Conservation (phyloP, 495 filamentous ascomycete genomes). For the Chaetomium tenue region DNA sequence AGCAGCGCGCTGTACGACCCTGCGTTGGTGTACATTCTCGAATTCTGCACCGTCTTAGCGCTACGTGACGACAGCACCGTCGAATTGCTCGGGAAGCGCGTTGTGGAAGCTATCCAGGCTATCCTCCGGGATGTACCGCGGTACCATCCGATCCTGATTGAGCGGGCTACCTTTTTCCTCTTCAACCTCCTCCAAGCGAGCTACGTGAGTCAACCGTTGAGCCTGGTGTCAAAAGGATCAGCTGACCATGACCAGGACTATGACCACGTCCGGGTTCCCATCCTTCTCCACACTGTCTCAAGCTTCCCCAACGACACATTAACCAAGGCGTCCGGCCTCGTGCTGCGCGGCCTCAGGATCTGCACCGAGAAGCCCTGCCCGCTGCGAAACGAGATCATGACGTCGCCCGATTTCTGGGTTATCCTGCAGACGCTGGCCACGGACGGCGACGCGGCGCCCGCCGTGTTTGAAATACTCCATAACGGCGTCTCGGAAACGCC, state of each 20-base stretch:
- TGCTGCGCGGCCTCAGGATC: conserved; percentile 72
- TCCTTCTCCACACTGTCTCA: conserved; percentile 87
- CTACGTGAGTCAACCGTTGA: conserved; percentile 59
- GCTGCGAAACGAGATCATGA: conserved; percentile 86
- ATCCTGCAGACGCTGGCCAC: conserved; percentile 73
- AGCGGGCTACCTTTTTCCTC: conserved; percentile 81
- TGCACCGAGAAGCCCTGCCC: conserved; percentile 74
- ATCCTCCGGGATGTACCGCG: conserved; percentile 75
- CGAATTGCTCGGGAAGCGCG: conserved; percentile 66
- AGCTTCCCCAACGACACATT: conserved; percentile 75
- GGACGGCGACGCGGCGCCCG: conserved; percentile 63
- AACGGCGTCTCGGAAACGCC: conserved; percentile 63
- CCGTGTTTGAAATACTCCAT: conserved; percentile 81
- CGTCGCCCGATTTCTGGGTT: conserved; percentile 96
- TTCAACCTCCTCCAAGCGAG: conserved; percentile 79
- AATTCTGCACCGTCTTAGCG: conserved; percentile 81
- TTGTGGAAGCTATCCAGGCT: conserved; percentile 75
- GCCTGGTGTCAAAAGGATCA: neutral
- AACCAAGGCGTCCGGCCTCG: conserved; percentile 68
- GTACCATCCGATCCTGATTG: conserved; percentile 76
- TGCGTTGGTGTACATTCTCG: conserved; percentile 79
- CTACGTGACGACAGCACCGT: conserved; percentile 73
- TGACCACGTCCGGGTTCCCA: conserved; percentile 86
- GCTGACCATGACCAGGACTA: conserved; percentile 61
- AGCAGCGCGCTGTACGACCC: conserved; percentile 76